phyloP scores from a whole-genome alignment of 345 rosid species.

The Eucalyptus melliodora region DNA sequence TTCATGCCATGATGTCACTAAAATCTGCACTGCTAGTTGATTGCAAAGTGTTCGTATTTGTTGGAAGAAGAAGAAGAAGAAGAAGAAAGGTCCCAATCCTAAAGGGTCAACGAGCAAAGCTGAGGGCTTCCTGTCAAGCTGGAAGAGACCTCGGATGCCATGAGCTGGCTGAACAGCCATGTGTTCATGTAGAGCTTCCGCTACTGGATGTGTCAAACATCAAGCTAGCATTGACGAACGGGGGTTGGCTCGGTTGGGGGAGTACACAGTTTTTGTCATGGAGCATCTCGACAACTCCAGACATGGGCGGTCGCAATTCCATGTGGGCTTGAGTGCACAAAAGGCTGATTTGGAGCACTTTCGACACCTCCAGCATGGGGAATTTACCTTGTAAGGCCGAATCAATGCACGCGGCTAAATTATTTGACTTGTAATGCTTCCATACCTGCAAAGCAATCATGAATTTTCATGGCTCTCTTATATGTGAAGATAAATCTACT shows the following conservation, averaged over 20 bases:
- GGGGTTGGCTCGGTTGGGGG: constrained; percentile 60
- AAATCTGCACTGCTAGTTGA: background rate
- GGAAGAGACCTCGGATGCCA: background rate
- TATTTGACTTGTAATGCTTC: constrained; percentile 40
- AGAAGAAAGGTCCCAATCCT: too few relatives aligned
- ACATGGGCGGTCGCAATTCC: constrained; percentile 52
- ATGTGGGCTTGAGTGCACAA: constrained; percentile 66
- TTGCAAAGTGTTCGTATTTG: too few relatives aligned
- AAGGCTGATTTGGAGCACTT: constrained; percentile 54
- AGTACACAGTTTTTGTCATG: constrained; percentile 7
- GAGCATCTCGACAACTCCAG: constrained; percentile 41
- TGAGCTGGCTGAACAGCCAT: background rate
- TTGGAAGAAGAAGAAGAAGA: too few relatives aligned
- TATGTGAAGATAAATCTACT: background rate
- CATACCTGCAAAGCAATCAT: constrained; percentile 31
- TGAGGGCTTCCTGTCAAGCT: background rate
- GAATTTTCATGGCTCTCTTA: background rate
- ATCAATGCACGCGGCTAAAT: constrained; percentile 18
- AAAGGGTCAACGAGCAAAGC: too few relatives aligned
- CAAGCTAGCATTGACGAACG: constrained; percentile 59
- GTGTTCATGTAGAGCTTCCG: background rate
- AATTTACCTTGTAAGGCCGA: constrained; percentile 11
- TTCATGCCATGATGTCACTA: background rate
- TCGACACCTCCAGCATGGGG: constrained; percentile 27
- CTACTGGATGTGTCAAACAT: constrained; percentile 12